Percentiles rank a stretch among this genome's conserved stretches.
Conservation (phyloP, 2,329 filamentous ascomycete species). For the Stachybotrys chartarum region DNA sequence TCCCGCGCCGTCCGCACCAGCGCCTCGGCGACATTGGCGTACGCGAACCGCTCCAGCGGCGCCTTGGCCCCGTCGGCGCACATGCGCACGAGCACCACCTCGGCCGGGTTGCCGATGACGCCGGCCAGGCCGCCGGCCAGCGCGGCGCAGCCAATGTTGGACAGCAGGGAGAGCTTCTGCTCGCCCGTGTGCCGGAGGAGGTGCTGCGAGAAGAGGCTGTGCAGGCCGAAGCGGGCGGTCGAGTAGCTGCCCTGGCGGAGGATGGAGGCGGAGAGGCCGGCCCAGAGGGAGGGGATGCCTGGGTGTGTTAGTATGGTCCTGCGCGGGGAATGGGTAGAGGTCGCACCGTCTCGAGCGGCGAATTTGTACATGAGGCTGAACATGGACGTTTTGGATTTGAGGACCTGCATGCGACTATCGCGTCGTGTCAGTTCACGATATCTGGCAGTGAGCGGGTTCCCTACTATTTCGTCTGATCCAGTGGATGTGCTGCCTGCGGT, state of each 20-base stretch:
- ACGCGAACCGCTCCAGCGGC: slow-evolving; percentile 25
- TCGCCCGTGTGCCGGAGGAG: slow-evolving; percentile 16
- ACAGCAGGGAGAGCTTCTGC: slow-evolving; percentile 20
- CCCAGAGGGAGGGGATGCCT: slow-evolving; percentile 35
- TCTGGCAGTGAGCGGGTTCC: slow-evolving; percentile 2
- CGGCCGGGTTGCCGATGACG: slow-evolving; percentile 37
- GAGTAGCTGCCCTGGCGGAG: slow-evolving; percentile 37
- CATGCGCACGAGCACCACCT: slow-evolving; percentile 37
- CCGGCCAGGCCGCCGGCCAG: slow-evolving; percentile 33
- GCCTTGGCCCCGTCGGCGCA: slow-evolving; percentile 36
- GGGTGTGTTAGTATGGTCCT: not conserved
- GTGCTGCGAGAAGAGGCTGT: slow-evolving; percentile 25
- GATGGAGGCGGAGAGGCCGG: slow-evolving; percentile 34
- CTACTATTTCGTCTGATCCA: slow-evolving; percentile 39
- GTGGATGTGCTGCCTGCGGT: slow-evolving; percentile 27
- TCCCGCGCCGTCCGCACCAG: slow-evolving; percentile 24
- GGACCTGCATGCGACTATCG: slow-evolving; percentile 34
- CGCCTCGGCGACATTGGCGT: slow-evolving; percentile 29
- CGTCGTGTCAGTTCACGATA: not conserved
- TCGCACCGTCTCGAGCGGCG: slow-evolving; percentile 29
- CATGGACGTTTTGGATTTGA: slow-evolving; percentile 32
- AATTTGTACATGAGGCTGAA: slow-evolving; percentile 28
- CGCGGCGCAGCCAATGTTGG: slow-evolving; percentile 31
- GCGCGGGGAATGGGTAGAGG: not conserved
- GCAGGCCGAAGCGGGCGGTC: slow-evolving; percentile 35